Conservation (phyloP, 441 rosid genomes). For the Croton laevigatus region DNA sequence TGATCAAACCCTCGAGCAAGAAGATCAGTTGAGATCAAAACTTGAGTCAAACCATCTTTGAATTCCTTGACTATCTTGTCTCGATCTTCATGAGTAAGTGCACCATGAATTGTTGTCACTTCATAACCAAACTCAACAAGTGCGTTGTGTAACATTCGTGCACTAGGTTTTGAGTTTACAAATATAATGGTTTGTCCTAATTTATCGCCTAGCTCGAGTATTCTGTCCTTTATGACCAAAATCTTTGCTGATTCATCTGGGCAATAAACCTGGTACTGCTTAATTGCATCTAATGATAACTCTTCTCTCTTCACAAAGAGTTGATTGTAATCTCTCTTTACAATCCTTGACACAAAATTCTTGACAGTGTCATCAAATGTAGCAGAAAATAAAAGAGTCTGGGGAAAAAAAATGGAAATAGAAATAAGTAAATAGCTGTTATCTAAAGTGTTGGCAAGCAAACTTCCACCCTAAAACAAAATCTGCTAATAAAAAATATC, state of each 20-base stretch:
- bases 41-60: constrained; percentile 84
- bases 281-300: constrained; percentile 72
- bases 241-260: constrained; percentile 74
- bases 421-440: no score
- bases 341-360: constrained; percentile 62
- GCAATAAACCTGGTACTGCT: constrained; percentile 87
- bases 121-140: constrained; percentile 73
- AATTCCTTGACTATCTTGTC: constrained; percentile 88
- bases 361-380: constrained; percentile 86
- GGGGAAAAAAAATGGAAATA: constrained; percentile 26
- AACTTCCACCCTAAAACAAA: background rate
- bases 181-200: constrained; percentile 89
- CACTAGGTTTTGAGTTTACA: constrained; percentile 62
- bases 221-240: constrained; percentile 70
- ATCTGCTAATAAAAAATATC: background rate
- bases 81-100: constrained; percentile 53
- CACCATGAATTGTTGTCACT: constrained; percentile 85
- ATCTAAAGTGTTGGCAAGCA: constrained; percentile 6
- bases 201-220: constrained; percentile 79
- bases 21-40: constrained; percentile 86
- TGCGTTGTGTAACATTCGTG: constrained; percentile 53
- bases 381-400: constrained; percentile 95
- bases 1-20: constrained; percentile 98
- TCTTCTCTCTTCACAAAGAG: constrained; percentile 91
- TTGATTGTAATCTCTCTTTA: constrained; percentile 65